Evolutionary conservation across 2,329 filamentous ascomycete species (phyloP).

Genomic region (Aspergillus quadricinctus): DNA sequence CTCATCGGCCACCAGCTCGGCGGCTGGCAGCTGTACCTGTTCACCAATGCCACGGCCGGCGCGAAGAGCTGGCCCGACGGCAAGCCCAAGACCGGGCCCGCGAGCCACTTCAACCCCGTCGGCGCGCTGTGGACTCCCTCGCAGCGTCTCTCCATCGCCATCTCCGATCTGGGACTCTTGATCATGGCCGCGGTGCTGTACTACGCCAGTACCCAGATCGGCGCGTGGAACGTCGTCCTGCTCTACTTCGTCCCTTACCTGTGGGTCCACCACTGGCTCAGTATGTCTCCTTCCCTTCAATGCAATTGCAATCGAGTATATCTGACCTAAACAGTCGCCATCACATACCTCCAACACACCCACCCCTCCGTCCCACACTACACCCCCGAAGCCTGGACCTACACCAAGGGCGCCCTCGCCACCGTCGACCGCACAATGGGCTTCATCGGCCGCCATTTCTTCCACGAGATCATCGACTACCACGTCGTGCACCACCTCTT

Average conservation of each 20-base stretch:
- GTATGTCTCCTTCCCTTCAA: slow-evolving; percentile 36
- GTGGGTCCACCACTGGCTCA: slow-evolving; percentile 68
- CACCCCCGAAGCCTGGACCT: slow-evolving; percentile 57
- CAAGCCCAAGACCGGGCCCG: slow-evolving; percentile 16
- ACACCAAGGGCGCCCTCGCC: slow-evolving; percentile 57
- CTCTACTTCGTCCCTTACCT: slow-evolving; percentile 63
- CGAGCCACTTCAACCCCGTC: slow-evolving; percentile 58
- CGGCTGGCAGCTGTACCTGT: slow-evolving; percentile 61
- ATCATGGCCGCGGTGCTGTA: slow-evolving; percentile 51
- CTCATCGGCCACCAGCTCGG: slow-evolving; percentile 60
- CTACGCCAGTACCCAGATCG: slow-evolving; percentile 50
- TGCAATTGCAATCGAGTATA: not conserved
- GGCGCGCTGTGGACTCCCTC: slow-evolving; percentile 57
- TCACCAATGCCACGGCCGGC: slow-evolving; percentile 55
- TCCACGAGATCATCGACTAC: slow-evolving; percentile 63
- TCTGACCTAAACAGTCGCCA: slow-evolving; percentile 51
- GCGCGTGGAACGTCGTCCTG: slow-evolving; percentile 53
- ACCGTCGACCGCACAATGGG: slow-evolving; percentile 64
- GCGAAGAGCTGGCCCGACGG: slow-evolving; percentile 40
- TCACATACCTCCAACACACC: slow-evolving; percentile 72
- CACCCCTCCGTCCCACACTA: slow-evolving; percentile 57
- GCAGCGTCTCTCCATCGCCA: slow-evolving; percentile 53
- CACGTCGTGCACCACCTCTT: slow-evolving; percentile 63
- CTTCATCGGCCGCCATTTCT: slow-evolving; percentile 60
- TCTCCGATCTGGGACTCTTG: slow-evolving; percentile 58